Conservation (phyloP, 768 basidiomycete species). For the Leccinum ochraceum region DNA sequence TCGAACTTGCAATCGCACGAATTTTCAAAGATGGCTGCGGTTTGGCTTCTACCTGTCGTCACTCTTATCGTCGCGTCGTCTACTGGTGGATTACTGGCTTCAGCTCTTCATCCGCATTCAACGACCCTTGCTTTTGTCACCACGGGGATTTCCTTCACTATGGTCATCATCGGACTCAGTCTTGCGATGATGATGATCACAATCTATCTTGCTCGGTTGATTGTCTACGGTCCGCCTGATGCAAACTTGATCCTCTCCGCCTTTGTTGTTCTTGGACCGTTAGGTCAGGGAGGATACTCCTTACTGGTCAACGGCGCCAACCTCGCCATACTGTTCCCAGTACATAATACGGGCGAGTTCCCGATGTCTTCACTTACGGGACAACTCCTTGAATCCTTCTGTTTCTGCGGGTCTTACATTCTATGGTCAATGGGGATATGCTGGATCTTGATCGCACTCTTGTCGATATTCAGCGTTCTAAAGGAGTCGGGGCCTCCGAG, state of each 20-base stretch:
- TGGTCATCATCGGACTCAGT: slow-evolving; percentile 47
- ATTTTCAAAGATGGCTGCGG: slow-evolving; percentile 40
- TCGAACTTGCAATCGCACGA: slow-evolving; percentile 45
- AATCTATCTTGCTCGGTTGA: slow-evolving; percentile 46
- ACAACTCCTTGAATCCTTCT: slow-evolving; percentile 43
- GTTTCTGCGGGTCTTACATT: slow-evolving; percentile 47
- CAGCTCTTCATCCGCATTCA: slow-evolving; percentile 38
- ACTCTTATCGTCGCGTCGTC: slow-evolving; percentile 55
- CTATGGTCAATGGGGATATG: slow-evolving; percentile 58
- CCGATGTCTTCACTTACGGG: slow-evolving; percentile 38
- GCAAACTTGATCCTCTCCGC: slow-evolving; percentile 41
- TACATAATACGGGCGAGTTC: slow-evolving; percentile 32
- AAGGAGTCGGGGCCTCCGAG: slow-evolving; percentile 35
- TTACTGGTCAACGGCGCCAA: slow-evolving; percentile 42
- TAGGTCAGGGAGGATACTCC: slow-evolving; percentile 53
- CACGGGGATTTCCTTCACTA: slow-evolving; percentile 42
- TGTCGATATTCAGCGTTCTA: slow-evolving; percentile 38
- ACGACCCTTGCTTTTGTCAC: slow-evolving; percentile 43
- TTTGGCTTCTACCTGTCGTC: slow-evolving; percentile 55
- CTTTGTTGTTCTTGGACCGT: slow-evolving; percentile 53
- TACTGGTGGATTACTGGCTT: slow-evolving; percentile 47
- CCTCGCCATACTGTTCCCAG: slow-evolving; percentile 37
- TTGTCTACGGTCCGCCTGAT: slow-evolving; percentile 43
- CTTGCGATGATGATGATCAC: slow-evolving; percentile 52
- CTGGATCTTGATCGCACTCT: slow-evolving; percentile 49